Conservation (phyloP, 257 asterid genomes). For the Oldenlandia corymbosa region DNA sequence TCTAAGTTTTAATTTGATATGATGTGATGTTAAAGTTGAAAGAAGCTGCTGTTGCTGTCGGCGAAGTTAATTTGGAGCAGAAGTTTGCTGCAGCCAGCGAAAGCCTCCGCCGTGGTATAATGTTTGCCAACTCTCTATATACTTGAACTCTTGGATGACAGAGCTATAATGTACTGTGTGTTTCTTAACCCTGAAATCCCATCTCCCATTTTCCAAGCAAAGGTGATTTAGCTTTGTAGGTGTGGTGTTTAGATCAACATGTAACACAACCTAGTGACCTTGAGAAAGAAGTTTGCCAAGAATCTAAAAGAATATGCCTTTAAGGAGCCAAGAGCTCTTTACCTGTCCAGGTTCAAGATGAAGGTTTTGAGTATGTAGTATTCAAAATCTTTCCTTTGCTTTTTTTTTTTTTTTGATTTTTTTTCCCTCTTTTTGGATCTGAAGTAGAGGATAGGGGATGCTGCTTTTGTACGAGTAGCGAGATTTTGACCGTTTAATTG, state of each 20-base stretch:
- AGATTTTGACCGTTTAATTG: too few species aligned
- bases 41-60: constrained; percentile 93
- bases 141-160: constrained; percentile 32
- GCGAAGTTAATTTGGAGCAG: constrained; percentile 73
- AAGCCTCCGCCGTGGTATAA: constrained; percentile 92
- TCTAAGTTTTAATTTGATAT: not conserved
- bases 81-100: constrained; percentile 79
- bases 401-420: too few species aligned
- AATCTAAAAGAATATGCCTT: too few species aligned
- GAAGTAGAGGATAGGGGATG: too few species aligned
- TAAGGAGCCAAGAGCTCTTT: too few species aligned
- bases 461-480: too few species aligned
- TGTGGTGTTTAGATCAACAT: not conserved
- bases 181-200: not conserved
- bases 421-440: too few species aligned
- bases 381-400: too few species aligned
- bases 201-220: constrained; percentile 1
- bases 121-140: constrained; percentile 93
- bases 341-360: too few species aligned
- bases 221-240: not conserved
- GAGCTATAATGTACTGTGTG: not conserved
- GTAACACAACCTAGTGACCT: not conserved
- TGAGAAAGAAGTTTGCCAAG: not conserved
- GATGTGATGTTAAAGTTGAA: constrained; percentile 45
- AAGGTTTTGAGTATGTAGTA: too few species aligned